A percentile compares a stretch with the other conserved stretches of the same genome.
phyloP scores from a whole-genome alignment of 225 moss, liverwort and hornwort genomes.

The Takakia lepidozioides region DNA sequence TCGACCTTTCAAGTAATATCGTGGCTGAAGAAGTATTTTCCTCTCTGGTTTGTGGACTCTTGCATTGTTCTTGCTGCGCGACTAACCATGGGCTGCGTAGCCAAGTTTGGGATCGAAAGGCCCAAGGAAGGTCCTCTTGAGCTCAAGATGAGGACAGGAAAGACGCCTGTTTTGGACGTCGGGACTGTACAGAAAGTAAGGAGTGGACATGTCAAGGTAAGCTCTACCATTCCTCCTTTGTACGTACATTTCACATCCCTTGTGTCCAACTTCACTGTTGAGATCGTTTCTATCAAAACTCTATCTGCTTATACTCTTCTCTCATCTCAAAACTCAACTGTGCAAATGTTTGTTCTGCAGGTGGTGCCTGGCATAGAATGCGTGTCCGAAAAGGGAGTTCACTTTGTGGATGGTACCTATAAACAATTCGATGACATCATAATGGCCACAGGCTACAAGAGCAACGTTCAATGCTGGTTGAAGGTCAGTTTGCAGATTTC shows the following conservation, averaged over 20 bases:
- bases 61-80: conserved; percentile 5
- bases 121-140: conserved; percentile 15
- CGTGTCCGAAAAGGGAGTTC: conserved; percentile 17
- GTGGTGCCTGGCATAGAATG: conserved; percentile 25
- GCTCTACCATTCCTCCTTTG: too few species aligned
- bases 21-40: conserved; percentile 5
- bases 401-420: conserved; percentile 21
- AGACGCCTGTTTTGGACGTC: conserved; percentile 23
- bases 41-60: conserved; percentile 11
- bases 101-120: conserved; percentile 6
- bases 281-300: too few species aligned
- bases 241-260: too few species aligned
- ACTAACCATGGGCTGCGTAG: conserved; percentile 12
- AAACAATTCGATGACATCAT: conserved; percentile 30
- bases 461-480: too few species aligned
- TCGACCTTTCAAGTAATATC: conserved; percentile 7
- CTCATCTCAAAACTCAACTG: too few species aligned
- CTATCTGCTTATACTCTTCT: too few species aligned
- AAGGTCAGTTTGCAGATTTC: too few species aligned
- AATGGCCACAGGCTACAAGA: conserved; percentile 39
- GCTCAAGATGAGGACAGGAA: conserved; percentile 13
- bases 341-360: conserved; percentile 5
- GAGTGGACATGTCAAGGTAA: conserved; percentile 25
- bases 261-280: too few species aligned
- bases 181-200: conserved; percentile 14